Base-by-base conservation (phyloP, 345 rosid genomes). In the Boechera stricta region DNA sequence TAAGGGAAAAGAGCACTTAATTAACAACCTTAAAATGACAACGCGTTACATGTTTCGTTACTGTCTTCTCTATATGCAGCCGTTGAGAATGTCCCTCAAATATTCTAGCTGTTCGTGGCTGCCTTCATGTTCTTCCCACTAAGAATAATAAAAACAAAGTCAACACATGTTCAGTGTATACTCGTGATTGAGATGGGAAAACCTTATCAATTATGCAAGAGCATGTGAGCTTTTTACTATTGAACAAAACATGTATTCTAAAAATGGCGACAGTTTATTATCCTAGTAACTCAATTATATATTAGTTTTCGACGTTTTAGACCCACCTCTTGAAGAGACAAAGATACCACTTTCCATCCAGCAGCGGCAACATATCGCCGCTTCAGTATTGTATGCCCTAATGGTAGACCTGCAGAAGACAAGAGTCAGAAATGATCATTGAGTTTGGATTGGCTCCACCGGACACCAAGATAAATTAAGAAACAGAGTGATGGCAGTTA, bases 71-170 rank as follows among this genome's bases (percentile, higher is more conserved):
- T 80, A 69, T 26, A 91, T 66, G 74, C 84, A 84, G 75, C 78
- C 89, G 49, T 73, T 58, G 67, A 94, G 92, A 80, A 92, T 84
- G 82, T 79, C 80, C 81, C 99, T 87, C 21, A 90, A 77, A 83
- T 89, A 90, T 3, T 89, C 93, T n/a, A 85, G 89, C 85, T 95
- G 97, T 83, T 90, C 91, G 28, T 79, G 60, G 21, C 87, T 87
- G 35, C 98, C 98, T 86, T 83, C 83, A 79, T 82, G 87, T 65
- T 89, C 94, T 73, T 90, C 98, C 99, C 99, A 90, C 98, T 92
- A 64, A 69, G 49, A 45, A 3, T 44, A 56, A 65, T 45, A 44
- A 51, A 10, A 64, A 71, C 51, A 48, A 26, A 75, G 56, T 57
- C 51, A 80, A 48, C 57, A 80, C 64, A 32, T 66, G 58, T 16